Percentiles rank a stretch among this genome's conserved stretches.
phyloP scores from a whole-genome alignment of 2,329 filamentous ascomycete species.

The Berkeleyomyces basicola region DNA sequence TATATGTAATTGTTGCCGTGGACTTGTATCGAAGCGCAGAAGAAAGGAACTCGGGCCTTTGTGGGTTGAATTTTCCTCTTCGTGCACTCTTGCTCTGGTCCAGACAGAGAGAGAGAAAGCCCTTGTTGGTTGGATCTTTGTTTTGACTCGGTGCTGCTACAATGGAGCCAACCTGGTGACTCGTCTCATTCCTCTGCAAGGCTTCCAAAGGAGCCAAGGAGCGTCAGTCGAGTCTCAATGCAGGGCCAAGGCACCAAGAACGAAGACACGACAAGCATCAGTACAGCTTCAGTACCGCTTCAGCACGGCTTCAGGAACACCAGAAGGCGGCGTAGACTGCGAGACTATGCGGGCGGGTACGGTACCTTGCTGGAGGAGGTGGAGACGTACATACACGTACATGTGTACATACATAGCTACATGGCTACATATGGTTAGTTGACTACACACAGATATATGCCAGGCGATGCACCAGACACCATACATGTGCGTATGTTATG shows the following conservation, averaged over 20 bases:
- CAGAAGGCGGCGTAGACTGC: neutral
- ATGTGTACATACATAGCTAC: neutral
- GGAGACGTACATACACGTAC: neutral
- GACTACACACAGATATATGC: neutral
- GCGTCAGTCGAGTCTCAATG: neutral
- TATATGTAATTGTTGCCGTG: neutral
- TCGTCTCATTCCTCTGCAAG: neutral
- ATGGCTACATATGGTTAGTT: neutral
- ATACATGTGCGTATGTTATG: too few species aligned
- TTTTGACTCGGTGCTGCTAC: neutral
- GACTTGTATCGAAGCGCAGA: neutral
- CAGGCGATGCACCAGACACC: too few species aligned
- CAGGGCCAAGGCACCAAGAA: neutral
- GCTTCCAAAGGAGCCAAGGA: neutral
- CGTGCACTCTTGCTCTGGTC: neutral
- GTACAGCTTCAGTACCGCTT: neutral
- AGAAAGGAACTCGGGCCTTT: neutral
- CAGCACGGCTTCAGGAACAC: constrained; percentile 4
- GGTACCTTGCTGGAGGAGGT: neutral
- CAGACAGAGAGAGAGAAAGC: neutral
- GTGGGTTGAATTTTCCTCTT: neutral
- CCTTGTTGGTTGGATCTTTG: neutral
- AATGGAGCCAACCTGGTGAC: too few species aligned
- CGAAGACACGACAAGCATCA: neutral
- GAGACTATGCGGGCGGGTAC: neutral